phyloP scores from a whole-genome alignment of 495 filamentous ascomycete species.

The Penicillium nucicola region DNA sequence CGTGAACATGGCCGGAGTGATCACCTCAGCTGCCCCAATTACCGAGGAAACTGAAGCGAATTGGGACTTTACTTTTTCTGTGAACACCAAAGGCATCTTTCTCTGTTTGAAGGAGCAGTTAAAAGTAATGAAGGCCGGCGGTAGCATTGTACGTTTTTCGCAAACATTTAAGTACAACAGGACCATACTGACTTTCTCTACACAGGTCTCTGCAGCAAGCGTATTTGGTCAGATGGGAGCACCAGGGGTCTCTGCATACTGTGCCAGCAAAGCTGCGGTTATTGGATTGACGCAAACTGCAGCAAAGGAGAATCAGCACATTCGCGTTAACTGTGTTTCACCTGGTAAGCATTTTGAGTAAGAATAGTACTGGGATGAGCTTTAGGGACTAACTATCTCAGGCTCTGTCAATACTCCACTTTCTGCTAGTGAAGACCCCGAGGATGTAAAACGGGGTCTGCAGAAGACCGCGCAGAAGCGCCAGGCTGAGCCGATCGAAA shows the following conservation, averaged over 20 bases:
- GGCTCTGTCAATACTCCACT: conserved; percentile 18
- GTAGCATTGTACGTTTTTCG: conserved; percentile 49
- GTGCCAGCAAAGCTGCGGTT: conserved; percentile 51
- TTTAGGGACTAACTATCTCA: not conserved
- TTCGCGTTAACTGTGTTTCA: conserved; percentile 49
- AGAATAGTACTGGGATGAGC: no score
- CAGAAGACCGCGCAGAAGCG: conserved; percentile 17
- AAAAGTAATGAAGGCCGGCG: conserved; percentile 35
- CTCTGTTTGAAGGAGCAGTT: conserved; percentile 51
- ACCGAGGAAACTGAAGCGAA: conserved; percentile 35
- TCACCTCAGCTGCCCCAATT: conserved; percentile 25
- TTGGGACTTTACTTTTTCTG: conserved; percentile 47
- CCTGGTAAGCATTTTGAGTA: conserved; percentile 3
- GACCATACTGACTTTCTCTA: not conserved
- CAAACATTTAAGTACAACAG: not conserved
- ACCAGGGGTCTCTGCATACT: conserved; percentile 44
- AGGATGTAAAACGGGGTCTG: conserved; percentile 13
- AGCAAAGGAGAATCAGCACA: conserved; percentile 47
- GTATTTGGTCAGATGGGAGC: conserved; percentile 48
- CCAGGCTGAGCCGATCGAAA: conserved; percentile 41
- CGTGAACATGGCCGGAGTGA: conserved; percentile 51
- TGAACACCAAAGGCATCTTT: conserved; percentile 52
- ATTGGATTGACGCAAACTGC: conserved; percentile 52
- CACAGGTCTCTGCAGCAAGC: conserved; percentile 35
- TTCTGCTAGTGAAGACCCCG: conserved; percentile 8